Conservation (phyloP, 805 yeast genomes). For the Priceomyces medius region DNA sequence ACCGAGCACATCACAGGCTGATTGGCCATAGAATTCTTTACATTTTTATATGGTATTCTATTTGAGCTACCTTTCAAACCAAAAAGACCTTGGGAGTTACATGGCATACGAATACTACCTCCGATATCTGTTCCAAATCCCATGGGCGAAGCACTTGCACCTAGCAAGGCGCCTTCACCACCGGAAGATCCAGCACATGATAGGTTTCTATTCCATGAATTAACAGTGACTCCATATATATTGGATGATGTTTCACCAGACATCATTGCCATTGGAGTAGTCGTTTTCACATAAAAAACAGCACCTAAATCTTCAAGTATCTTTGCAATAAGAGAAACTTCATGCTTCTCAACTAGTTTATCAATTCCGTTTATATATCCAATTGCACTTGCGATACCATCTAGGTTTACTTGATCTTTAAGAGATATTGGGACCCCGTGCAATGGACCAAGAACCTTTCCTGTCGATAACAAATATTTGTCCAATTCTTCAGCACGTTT, state of each 20-base stretch:
- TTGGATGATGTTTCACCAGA: constrained; percentile 46
- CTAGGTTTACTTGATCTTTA: constrained; percentile 47
- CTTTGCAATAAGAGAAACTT: constrained; percentile 40
- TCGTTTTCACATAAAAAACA: constrained; percentile 54
- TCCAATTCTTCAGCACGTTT: constrained; percentile 25
- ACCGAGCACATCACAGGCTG: constrained; percentile 4
- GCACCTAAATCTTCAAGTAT: constrained; percentile 49
- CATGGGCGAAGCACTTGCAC: constrained; percentile 42
- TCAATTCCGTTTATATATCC: constrained; percentile 49
- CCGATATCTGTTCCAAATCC: constrained; percentile 61
- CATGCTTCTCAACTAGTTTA: constrained; percentile 25
- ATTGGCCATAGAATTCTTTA: constrained; percentile 12
- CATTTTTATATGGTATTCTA: constrained; percentile 19
- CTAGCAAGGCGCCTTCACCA: constrained; percentile 52
- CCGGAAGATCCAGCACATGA: constrained; percentile 55
- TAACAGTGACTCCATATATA: constrained; percentile 46
- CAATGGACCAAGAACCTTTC: constrained; percentile 23
- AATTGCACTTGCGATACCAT: constrained; percentile 48
- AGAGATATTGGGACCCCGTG: constrained; percentile 33
- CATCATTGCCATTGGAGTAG: constrained; percentile 53
- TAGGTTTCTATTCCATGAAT: constrained; percentile 43
- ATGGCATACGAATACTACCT: constrained; percentile 52
- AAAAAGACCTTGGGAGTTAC: constrained; percentile 41
- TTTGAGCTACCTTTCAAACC: constrained; percentile 40
- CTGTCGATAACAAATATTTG: constrained; percentile 15